These are phyloP conservation scores for Boletus sp. DNA, from an alignment of 768 basidiomycete genomes.

Conservation along the genomic window DNA sequence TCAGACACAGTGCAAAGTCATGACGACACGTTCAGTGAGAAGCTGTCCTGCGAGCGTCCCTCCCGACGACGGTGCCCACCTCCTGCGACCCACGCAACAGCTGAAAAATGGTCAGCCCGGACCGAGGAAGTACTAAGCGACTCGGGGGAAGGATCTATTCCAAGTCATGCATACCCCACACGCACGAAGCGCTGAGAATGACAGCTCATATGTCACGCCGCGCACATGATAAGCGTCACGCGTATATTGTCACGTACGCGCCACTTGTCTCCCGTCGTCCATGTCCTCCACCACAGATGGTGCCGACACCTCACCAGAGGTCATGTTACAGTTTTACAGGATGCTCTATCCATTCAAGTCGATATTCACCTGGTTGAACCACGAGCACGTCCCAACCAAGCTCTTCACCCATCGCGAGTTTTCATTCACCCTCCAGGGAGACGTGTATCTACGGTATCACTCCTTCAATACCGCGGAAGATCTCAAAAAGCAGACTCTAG, in stretches of 20 bases:
- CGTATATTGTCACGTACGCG: conserved; percentile 15
- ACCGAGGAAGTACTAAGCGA: too few species aligned
- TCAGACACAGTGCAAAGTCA: neutral
- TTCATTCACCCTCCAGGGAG: conserved; percentile 86
- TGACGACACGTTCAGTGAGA: conserved; percentile 2
- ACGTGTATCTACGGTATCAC: conserved; percentile 93
- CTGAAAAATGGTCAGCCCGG: too few species aligned
- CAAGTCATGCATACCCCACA: too few species aligned
- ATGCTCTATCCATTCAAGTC: conserved; percentile 94
- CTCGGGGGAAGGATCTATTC: too few species aligned
- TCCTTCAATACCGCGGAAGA: conserved; percentile 85
- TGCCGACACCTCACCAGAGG: conserved; percentile 46
- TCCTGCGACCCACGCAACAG: too few species aligned
- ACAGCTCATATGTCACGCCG: neutral
- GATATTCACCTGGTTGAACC: conserved; percentile 93
- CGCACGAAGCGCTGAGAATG: neutral
- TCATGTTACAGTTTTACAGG: conserved; percentile 80
- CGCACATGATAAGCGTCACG: conserved; percentile 21
- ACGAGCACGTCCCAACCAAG: conserved; percentile 72
- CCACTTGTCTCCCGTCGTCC: neutral
- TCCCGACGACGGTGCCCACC: too few species aligned
- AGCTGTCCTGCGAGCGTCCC: neutral
- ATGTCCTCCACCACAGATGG: conserved; percentile 17
- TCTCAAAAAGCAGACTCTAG: conserved; percentile 83
- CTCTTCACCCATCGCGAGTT: conserved; percentile 95